phyloP scores from a whole-genome alignment of 768 basidiomycete genomes.

The Termitomyces heimii region DNA sequence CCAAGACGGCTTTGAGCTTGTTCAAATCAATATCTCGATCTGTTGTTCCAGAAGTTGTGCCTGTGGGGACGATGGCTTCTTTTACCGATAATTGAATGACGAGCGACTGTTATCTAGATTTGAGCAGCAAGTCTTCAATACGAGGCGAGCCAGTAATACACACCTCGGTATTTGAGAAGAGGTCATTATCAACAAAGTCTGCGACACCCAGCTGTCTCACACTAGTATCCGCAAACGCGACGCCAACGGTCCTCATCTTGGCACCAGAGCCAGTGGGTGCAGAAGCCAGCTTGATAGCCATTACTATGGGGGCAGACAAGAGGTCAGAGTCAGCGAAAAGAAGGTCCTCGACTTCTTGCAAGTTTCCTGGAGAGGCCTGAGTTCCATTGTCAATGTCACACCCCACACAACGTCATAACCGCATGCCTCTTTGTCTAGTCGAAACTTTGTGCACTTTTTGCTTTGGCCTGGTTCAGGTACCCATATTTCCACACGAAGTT shows the following conservation, averaged over 20 bases:
- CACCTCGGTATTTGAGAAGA: conserved; percentile 95
- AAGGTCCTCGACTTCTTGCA: conserved; percentile 72
- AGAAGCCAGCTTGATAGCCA: conserved; percentile 77
- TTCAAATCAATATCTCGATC: conserved; percentile 85
- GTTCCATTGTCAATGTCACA: not conserved
- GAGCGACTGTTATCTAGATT: conserved; percentile 57
- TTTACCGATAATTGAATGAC: conserved; percentile 97
- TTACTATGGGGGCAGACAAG: conserved; percentile 77
- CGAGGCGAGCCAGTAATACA: conserved; percentile 3
- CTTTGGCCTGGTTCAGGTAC: conserved; percentile 63
- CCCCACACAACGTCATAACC: not conserved
- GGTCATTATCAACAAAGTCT: conserved; percentile 91
- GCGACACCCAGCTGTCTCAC: conserved; percentile 80
- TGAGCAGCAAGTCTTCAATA: not conserved
- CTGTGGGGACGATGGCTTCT: conserved; percentile 81
- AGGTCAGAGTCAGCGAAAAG: conserved; percentile 82
- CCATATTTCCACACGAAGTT: conserved; percentile 93
- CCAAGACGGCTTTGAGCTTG: conserved; percentile 81
- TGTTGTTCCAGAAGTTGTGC: conserved; percentile 64
- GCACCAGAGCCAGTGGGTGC: conserved; percentile 45
- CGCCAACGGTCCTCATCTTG: conserved; percentile 69
- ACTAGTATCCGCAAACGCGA: conserved; percentile 91
- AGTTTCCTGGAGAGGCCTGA: conserved; percentile 59
- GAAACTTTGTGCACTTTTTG: conserved; percentile 73
- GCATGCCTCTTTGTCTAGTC: conserved; percentile 74